Conservation (phyloP, 2,329 filamentous ascomycete species). For the Septoria linicola region DNA sequence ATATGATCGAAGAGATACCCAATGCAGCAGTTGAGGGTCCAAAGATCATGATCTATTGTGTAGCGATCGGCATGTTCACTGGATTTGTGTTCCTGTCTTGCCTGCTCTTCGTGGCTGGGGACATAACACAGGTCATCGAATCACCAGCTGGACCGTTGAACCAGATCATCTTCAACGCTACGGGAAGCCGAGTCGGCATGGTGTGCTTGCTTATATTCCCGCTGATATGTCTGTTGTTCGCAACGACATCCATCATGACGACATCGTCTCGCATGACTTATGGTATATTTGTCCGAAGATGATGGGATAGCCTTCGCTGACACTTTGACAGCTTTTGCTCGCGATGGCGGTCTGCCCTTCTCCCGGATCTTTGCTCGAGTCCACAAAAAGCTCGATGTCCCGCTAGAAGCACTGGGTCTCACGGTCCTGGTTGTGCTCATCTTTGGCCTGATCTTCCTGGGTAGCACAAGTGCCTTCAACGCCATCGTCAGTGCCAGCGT, state of each 20-base stretch:
- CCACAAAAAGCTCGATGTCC: constrained; percentile 38
- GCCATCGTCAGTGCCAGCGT: constrained; percentile 54
- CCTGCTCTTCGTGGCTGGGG: constrained; percentile 40
- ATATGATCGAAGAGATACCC: constrained; percentile 48
- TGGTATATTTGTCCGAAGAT: constrained; percentile 4
- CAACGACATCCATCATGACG: constrained; percentile 39
- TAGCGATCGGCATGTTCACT: constrained; percentile 38
- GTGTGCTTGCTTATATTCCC: constrained; percentile 41
- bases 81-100: constrained; percentile 40
- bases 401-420: constrained; percentile 37
- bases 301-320: not conserved
- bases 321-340: constrained; percentile 35
- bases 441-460: constrained; percentile 41
- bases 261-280: constrained; percentile 41
- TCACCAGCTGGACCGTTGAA: constrained; percentile 37
- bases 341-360: constrained; percentile 39
- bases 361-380: constrained; percentile 38
- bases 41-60: constrained; percentile 41
- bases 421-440: constrained; percentile 37
- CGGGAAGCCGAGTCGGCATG: constrained; percentile 36
- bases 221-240: constrained; percentile 38
- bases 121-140: constrained; percentile 34
- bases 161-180: constrained; percentile 39
- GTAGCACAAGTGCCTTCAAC: constrained; percentile 41
- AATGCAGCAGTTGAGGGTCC: constrained; percentile 39